Conservation (phyloP, 1,284 basidiomycete genomes). For the Ustilago nuda region DNA sequence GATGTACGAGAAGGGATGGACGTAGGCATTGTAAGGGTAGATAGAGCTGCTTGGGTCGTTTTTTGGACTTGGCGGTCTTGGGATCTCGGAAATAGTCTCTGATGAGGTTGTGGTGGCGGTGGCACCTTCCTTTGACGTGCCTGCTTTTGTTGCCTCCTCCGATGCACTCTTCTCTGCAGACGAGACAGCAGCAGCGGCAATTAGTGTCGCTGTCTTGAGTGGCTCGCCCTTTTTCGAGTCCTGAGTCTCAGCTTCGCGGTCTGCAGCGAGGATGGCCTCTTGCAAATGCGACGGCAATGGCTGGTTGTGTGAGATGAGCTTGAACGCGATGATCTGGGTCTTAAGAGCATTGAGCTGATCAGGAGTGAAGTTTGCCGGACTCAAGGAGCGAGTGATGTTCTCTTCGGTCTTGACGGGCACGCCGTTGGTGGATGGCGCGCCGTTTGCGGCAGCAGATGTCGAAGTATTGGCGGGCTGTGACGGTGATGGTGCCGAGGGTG, state of each 20-base stretch:
- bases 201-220: constrained; percentile 78
- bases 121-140: constrained; percentile 31
- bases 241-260: constrained; percentile 62
- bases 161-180: constrained; percentile 74
- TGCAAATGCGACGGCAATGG: constrained; percentile 85
- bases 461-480: constrained; percentile 26
- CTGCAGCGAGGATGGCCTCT: constrained; percentile 75
- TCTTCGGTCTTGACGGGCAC: constrained; percentile 44
- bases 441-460: constrained; percentile 28
- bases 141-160: constrained; percentile 69
- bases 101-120: constrained; percentile 22
- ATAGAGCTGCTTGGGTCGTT: constrained; percentile 83
- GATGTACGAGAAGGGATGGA: constrained; percentile 80
- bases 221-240: constrained; percentile 72
- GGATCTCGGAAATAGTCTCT: constrained; percentile 58
- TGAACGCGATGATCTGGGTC: constrained; percentile 90
- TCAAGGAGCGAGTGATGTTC: constrained; percentile 40
- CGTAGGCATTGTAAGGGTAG: constrained; percentile 96
- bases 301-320: constrained; percentile 81
- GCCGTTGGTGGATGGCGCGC: constrained; percentile 31
- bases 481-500: constrained; percentile 33
- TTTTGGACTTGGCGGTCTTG: constrained; percentile 52
- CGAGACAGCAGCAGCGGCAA: constrained; percentile 77
- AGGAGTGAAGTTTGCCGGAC: constrained; percentile 73
- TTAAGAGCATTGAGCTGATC: constrained; percentile 87